These are phyloP conservation scores for Plantago ovata DNA, from an alignment of 257 asterid species.

Conservation along the genomic window DNA sequence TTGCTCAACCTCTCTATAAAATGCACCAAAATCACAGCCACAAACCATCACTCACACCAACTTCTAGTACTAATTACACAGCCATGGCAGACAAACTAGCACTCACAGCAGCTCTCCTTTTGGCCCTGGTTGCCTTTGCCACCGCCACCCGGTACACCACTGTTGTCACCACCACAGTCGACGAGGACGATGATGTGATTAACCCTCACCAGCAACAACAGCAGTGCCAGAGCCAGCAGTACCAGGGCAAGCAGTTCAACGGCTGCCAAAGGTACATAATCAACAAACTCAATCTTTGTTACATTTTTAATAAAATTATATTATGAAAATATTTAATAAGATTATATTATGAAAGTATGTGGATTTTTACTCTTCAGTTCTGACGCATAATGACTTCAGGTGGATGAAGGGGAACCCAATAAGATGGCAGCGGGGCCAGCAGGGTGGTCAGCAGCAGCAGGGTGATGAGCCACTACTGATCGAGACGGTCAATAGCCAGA, in stretches of 20 bases:
- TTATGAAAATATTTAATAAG: no score
- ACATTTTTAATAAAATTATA: no score
- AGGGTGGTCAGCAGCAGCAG: background rate
- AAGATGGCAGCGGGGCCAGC: no score
- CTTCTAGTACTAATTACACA: background rate
- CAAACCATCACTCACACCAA: no score
- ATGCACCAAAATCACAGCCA: background rate
- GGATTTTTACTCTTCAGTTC: background rate
- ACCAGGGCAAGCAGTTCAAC: slow-evolving; percentile 22
- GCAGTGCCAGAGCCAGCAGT: slow-evolving; percentile 31
- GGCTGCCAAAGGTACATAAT: slow-evolving; percentile 22
- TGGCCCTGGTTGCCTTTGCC: slow-evolving; percentile 33
- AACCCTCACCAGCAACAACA: slow-evolving; percentile 20
- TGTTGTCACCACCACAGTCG: slow-evolving; percentile 29
- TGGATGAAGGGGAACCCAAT: no score
- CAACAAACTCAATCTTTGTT: no score
- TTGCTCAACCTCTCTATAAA: slow-evolving; percentile 23
- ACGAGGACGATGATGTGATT: slow-evolving; percentile 22
- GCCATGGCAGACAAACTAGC: slow-evolving; percentile 33
- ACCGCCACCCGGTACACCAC: slow-evolving; percentile 36
- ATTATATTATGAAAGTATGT: no score
- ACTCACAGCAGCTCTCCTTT: slow-evolving; percentile 31
- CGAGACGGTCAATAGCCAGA: slow-evolving; percentile 1
- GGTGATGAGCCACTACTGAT: background rate
- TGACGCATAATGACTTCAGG: background rate